Percentiles rank a stretch among this genome's conserved stretches.
Evolutionary conservation across 805 yeast species (phyloP).

Genomic region (Candida pini): DNA sequence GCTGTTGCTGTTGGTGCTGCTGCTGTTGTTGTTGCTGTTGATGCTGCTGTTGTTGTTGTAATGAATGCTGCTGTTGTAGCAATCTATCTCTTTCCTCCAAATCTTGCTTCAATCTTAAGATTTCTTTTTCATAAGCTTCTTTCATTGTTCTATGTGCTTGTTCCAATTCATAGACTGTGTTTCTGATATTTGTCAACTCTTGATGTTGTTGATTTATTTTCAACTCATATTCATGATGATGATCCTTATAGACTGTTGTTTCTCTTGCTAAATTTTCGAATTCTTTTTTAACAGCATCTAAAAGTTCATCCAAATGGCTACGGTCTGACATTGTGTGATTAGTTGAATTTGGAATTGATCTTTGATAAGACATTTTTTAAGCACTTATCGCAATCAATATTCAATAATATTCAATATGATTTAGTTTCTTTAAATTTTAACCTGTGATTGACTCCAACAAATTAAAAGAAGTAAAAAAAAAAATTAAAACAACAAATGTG

Average conservation of each 20-base stretch:
- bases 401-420: too few relatives aligned
- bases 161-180: conserved; percentile 90
- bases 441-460: too few relatives aligned
- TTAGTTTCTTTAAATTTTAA: too few relatives aligned
- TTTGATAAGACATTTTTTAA: conserved; percentile 24
- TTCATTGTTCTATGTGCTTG: conserved; percentile 91
- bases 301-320: conserved; percentile 52
- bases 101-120: conserved; percentile 77
- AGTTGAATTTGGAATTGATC: conserved; percentile 17
- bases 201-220: conserved; percentile 87
- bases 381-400: too few relatives aligned
- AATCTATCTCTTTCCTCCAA: conserved; percentile 74
- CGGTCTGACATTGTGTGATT: conserved; percentile 23
- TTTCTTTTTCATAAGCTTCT: conserved; percentile 94
- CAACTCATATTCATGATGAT: conserved; percentile 87
- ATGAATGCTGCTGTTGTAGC: conserved; percentile 35
- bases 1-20: conserved; percentile 27
- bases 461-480: too few relatives aligned
- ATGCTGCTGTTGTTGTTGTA: conserved; percentile 38
- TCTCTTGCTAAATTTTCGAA: conserved; percentile 80
- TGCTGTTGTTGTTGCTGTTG: conserved; percentile 32
- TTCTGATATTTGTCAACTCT: conserved; percentile 90
- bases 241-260: conserved; percentile 79
- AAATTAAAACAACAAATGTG: too few relatives aligned
- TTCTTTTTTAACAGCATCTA: conserved; percentile 90